These are phyloP conservation scores for Aspergillus sojae DNA, from an alignment of 2,329 filamentous ascomycete genomes.

Conservation along the genomic window DNA sequence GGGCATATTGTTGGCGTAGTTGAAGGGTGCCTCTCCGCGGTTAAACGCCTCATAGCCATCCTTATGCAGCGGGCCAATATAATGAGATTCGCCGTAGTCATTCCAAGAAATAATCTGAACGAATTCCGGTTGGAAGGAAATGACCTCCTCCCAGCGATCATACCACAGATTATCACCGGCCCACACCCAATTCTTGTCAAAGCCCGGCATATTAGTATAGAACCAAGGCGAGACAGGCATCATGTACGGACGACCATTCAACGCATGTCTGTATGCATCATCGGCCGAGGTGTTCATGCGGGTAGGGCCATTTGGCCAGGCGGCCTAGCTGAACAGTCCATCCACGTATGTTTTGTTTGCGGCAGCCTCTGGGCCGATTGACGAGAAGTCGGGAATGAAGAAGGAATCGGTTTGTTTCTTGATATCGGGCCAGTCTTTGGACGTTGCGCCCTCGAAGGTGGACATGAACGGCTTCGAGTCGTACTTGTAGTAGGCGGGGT, in stretches of 20 bases:
- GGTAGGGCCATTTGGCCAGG: constrained; percentile 44
- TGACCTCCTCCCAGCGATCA: constrained; percentile 58
- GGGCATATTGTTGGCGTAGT: constrained; percentile 29
- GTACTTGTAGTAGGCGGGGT: constrained; percentile 30
- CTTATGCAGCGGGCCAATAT: constrained; percentile 54
- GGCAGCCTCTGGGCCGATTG: constrained; percentile 33
- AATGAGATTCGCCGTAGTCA: constrained; percentile 63
- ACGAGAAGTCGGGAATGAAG: constrained; percentile 52
- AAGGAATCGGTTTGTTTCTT: constrained; percentile 44
- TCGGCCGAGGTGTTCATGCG: constrained; percentile 41
- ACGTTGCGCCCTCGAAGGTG: constrained; percentile 49
- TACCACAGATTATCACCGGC: constrained; percentile 62
- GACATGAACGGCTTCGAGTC: constrained; percentile 39
- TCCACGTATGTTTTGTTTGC: constrained; percentile 37
- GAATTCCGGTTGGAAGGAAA: constrained; percentile 53
- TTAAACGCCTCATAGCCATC: constrained; percentile 43
- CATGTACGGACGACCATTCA: constrained; percentile 48
- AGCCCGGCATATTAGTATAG: constrained; percentile 59
- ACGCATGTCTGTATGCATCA: constrained; percentile 40
- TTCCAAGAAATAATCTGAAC: constrained; percentile 63
- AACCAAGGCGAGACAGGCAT: constrained; percentile 61
- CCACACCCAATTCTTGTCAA: constrained; percentile 65
- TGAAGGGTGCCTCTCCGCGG: constrained; percentile 41
- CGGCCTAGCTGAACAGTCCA: constrained; percentile 46
- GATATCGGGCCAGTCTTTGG: constrained; percentile 50